Percentiles rank a stretch among this genome's conserved stretches.
Evolutionary conservation across 495 filamentous ascomycete genomes (phyloP).

Genomic region (Xylaria curta): DNA sequence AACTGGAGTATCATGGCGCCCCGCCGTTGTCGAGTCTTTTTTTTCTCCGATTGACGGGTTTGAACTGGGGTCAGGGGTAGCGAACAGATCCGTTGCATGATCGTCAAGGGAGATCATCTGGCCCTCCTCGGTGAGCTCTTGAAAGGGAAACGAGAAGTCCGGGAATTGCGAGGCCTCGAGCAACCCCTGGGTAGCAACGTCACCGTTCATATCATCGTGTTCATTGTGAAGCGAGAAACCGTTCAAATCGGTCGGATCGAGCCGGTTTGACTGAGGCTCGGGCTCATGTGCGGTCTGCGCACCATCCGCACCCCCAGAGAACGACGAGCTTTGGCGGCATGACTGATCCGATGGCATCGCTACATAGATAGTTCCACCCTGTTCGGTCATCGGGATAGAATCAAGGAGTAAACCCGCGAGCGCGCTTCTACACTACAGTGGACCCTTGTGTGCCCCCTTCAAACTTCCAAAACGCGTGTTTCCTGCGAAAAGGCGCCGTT

Average conservation of each 20-base stretch:
- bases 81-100: constrained; percentile 48
- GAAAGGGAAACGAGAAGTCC: constrained; percentile 55
- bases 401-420: constrained; percentile 5
- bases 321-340: constrained; percentile 39
- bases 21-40: constrained; percentile 46
- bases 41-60: constrained; percentile 49
- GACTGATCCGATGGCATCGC: constrained; percentile 43
- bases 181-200: constrained; percentile 32
- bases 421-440: constrained; percentile 1
- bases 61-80: constrained; percentile 42
- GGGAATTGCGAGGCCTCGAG: constrained; percentile 49
- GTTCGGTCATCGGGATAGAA: constrained; percentile 24
- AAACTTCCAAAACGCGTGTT: neutral
- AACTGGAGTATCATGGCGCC: constrained; percentile 32
- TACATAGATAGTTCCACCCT: constrained; percentile 28
- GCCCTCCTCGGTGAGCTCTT: constrained; percentile 45
- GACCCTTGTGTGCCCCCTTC: neutral
- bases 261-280: constrained; percentile 31
- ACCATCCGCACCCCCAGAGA: constrained; percentile 39
- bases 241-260: constrained; percentile 39
- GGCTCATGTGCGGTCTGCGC: constrained; percentile 36
- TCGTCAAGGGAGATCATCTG: constrained; percentile 53
- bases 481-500: neutral
- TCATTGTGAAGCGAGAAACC: constrained; percentile 41
- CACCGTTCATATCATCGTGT: constrained; percentile 36